These are phyloP conservation scores for Pichia sp. DNA, from an alignment of 1,139 yeast species.

Conservation along the genomic window DNA sequence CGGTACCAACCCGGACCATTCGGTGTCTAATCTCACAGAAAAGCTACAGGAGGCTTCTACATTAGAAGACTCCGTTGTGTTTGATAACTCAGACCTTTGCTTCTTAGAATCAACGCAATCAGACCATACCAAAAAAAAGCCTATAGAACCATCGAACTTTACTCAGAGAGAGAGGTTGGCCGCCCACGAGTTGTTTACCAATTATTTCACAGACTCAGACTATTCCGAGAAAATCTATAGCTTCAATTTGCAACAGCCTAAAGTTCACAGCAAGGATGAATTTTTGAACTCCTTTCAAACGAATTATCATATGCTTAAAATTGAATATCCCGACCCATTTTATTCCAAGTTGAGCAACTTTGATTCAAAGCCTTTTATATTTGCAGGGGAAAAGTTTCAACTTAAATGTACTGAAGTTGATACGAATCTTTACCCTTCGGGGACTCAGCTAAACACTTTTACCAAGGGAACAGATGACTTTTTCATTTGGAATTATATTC, in stretches of 20 bases:
- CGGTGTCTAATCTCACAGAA: not conserved
- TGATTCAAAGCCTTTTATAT: constrained; percentile 51
- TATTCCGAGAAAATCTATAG: constrained; percentile 1
- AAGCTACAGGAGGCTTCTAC: constrained; percentile 12
- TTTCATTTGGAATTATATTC: constrained; percentile 36
- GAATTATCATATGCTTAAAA: constrained; percentile 42
- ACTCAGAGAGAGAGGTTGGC: constrained; percentile 1
- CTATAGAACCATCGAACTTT: not conserved
- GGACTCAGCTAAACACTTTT: not conserved
- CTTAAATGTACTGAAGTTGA: constrained; percentile 32
- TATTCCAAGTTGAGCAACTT: constrained; percentile 51
- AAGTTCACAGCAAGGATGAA: constrained; percentile 13
- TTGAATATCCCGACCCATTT: constrained; percentile 59
- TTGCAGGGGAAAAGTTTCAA: constrained; percentile 61
- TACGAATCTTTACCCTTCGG: constrained; percentile 10
- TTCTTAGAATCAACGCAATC: constrained; percentile 1
- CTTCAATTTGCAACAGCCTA: constrained; percentile 21
- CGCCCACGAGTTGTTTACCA: not conserved
- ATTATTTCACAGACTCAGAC: constrained; percentile 2
- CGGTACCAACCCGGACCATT: not conserved
- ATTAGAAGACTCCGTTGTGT: not conserved
- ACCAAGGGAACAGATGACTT: not conserved
- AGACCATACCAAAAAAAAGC: not conserved
- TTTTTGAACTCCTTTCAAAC: constrained; percentile 25
- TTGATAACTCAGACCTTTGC: constrained; percentile 1